Evolutionary conservation across 1,139 yeast genomes (phyloP).

Genomic region (Yamadazyma songkhlaensis): DNA sequence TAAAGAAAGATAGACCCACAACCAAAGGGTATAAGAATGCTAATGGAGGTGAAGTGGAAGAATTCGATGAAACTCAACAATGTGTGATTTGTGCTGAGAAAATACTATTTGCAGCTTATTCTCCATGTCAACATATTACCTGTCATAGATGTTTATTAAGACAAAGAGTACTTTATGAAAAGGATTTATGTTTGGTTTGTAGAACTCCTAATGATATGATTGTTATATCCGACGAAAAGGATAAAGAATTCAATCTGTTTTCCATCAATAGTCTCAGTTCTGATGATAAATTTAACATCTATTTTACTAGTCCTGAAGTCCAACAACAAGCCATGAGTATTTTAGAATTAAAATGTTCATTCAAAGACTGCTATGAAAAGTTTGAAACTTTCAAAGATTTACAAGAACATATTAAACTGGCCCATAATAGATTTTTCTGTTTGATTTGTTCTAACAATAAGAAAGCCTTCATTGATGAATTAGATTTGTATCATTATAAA

Average conservation of each 20-base stretch:
- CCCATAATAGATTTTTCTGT: slow-evolving; percentile 67
- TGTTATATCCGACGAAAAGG: slow-evolving; percentile 49
- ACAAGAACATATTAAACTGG: slow-evolving; percentile 60
- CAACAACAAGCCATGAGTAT: slow-evolving; percentile 46
- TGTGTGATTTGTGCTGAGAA: slow-evolving; percentile 87
- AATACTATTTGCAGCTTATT: slow-evolving; percentile 59
- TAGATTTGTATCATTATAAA: slow-evolving; percentile 57
- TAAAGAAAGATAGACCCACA: not conserved
- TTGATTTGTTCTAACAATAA: slow-evolving; percentile 72
- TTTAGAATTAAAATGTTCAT: slow-evolving; percentile 58
- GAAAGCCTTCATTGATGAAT: slow-evolving; percentile 73
- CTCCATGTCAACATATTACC: slow-evolving; percentile 82
- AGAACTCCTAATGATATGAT: slow-evolving; percentile 63
- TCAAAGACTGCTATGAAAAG: slow-evolving; percentile 47
- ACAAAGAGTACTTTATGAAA: slow-evolving; percentile 76
- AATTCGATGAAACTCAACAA: slow-evolving; percentile 30
- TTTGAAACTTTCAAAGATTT: slow-evolving; percentile 54
- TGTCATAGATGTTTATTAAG: slow-evolving; percentile 84
- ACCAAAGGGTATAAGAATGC: slow-evolving; percentile 8
- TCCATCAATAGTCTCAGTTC: slow-evolving; percentile 24
- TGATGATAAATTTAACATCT: slow-evolving; percentile 47
- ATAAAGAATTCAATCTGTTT: slow-evolving; percentile 41
- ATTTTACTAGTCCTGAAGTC: slow-evolving; percentile 48
- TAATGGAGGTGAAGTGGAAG: slow-evolving; percentile 19
- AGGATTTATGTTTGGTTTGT: slow-evolving; percentile 77